Percentiles rank a stretch among this genome's conserved stretches.
Evolutionary conservation across 208 protist species (phyloP).

Genomic region (Acanthamoeba healyi): DNA sequence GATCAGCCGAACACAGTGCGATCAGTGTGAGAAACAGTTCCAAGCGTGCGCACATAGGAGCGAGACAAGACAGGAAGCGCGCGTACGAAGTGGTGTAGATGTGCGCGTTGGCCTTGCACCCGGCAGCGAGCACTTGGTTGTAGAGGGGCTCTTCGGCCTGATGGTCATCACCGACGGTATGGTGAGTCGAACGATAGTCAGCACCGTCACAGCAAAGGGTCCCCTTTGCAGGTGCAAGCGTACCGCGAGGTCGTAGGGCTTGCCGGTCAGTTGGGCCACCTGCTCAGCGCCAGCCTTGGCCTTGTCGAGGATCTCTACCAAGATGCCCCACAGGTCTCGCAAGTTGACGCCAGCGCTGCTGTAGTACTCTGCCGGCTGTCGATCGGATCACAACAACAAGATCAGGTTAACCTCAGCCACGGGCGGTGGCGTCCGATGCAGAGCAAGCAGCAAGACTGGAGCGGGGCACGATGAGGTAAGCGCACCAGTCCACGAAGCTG

Average conservation of each 20-base stretch:
- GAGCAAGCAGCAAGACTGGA: not conserved
- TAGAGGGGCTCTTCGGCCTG: not conserved
- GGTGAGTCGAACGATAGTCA: too few species aligned
- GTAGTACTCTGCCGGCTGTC: not conserved
- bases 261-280: not conserved
- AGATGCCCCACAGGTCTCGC: not conserved
- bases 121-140: not conserved
- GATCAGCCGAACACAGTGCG: too few species aligned
- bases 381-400: not conserved
- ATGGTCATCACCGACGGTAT: not conserved
- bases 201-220: not conserved
- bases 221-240: not conserved
- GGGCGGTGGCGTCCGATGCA: not conserved
- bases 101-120: not conserved
- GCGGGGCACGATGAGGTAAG: not conserved
- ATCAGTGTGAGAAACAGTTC: too few species aligned
- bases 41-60: too few species aligned
- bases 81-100: not conserved
- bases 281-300: not conserved
- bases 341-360: not conserved
- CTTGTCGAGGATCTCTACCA: conserved; percentile 7
- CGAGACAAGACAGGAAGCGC: too few species aligned
- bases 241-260: conserved; percentile 1
- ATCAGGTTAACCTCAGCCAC: not conserved
- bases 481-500: not conserved